Conservation (phyloP, 2,329 filamentous ascomycete genomes). For the Trematosphaeria pertusa region DNA sequence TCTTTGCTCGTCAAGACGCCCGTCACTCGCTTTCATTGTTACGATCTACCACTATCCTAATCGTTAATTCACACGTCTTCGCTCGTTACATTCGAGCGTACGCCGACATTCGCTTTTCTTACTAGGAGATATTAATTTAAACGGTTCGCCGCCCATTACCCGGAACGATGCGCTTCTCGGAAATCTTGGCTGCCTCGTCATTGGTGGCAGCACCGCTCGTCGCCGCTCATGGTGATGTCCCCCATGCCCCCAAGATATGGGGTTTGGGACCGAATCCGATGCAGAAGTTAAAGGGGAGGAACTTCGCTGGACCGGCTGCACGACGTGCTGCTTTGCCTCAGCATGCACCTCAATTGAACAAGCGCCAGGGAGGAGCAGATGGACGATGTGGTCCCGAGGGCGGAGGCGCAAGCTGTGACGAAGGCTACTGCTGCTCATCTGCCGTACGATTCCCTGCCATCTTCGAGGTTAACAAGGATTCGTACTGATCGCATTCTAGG, state of each 20-base stretch:
- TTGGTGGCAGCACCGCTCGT: constrained; percentile 38
- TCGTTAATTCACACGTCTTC: constrained; percentile 1
- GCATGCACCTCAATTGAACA: constrained; percentile 24
- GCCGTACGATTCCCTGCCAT: constrained; percentile 29
- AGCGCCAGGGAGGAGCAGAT: constrained; percentile 40
- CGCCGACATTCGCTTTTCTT: constrained; percentile 19
- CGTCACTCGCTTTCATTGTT: constrained; percentile 13
- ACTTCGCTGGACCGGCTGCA: constrained; percentile 26
- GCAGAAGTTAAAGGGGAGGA: constrained; percentile 36
- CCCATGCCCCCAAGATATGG: constrained; percentile 41
- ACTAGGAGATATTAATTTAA: constrained; percentile 6
- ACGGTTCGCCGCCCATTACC: constrained; percentile 7
- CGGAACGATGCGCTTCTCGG: constrained; percentile 40
- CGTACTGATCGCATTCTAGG: constrained; percentile 24
- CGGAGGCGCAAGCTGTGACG: constrained; percentile 34
- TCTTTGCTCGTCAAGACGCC: constrained; percentile 13
- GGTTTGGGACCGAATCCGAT: constrained; percentile 33
- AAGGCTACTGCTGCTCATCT: constrained; percentile 43
- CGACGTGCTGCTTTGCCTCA: constrained; percentile 26
- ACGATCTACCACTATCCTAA: background rate
- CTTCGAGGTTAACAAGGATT: background rate
- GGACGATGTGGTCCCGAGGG: constrained; percentile 38
- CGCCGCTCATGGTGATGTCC: constrained; percentile 39
- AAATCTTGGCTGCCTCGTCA: constrained; percentile 31
- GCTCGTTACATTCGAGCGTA: constrained; percentile 2